Percentiles rank a stretch among this genome's conserved stretches.
Evolutionary conservation across 2,329 filamentous ascomycete species (phyloP).

Genomic region (Colletotrichum camelliae): DNA sequence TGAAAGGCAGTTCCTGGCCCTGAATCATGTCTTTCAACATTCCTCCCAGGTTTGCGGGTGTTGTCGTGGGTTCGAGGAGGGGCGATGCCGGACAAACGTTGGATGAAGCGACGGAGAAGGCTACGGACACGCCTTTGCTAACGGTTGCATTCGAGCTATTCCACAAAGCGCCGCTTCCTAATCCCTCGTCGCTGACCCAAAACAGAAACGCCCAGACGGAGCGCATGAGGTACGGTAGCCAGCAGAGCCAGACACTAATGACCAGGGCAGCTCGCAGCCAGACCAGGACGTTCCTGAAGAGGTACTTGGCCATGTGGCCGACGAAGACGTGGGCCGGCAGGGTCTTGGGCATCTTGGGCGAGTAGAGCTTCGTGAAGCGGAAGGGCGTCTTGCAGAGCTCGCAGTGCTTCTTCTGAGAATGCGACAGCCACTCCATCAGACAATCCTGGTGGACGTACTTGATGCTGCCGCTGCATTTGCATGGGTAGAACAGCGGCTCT

Average conservation of each 20-base stretch:
- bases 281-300: slow-evolving; percentile 72
- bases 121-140: slow-evolving; percentile 10
- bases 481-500: slow-evolving; percentile 94
- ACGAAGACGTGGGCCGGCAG: slow-evolving; percentile 84
- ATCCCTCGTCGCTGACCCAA: slow-evolving; percentile 86
- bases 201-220: slow-evolving; percentile 93
- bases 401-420: slow-evolving; percentile 99
- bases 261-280: slow-evolving; percentile 84
- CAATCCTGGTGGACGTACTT: slow-evolving; percentile 98
- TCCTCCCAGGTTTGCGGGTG: slow-evolving; percentile 30
- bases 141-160: slow-evolving; percentile 17
- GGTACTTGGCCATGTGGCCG: slow-evolving; percentile 77
- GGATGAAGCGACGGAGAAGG: slow-evolving; percentile 26
- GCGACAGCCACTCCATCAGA: slow-evolving; percentile 97
- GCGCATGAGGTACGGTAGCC: slow-evolving; percentile 89
- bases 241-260: slow-evolving; percentile 83
- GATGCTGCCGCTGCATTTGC: slow-evolving; percentile 99
- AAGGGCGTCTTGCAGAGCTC: slow-evolving; percentile 99
- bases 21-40: slow-evolving; percentile 38
- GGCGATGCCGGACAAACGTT: slow-evolving; percentile 40
- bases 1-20: slow-evolving; percentile 31
- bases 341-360: slow-evolving; percentile 87
- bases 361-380: slow-evolving; percentile 96
- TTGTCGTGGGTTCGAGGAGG: slow-evolving; percentile 34
- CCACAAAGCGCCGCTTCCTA: slow-evolving; percentile 41